phyloP scores from a whole-genome alignment of 768 basidiomycete genomes.

The Dentipellis fragilis region DNA sequence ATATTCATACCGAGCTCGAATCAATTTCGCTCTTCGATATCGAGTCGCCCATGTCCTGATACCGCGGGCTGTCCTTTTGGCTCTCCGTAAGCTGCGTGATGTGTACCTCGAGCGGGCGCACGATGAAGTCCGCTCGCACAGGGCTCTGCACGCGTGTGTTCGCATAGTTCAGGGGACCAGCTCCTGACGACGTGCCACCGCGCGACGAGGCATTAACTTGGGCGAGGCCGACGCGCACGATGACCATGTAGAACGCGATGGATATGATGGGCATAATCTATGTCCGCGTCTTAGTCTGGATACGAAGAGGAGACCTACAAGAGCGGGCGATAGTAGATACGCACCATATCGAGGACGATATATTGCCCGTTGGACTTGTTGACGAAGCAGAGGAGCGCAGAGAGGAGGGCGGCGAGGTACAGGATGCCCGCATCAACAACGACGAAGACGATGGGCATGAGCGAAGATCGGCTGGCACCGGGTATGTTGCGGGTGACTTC shows the following conservation, averaged over 20 bases:
- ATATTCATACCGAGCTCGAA: too few species aligned
- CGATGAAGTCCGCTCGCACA: not conserved
- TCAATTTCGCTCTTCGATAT: too few species aligned
- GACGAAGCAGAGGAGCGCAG: constrained; percentile 17
- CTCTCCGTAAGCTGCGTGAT: not conserved
- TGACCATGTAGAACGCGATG: constrained; percentile 19
- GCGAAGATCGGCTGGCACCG: not conserved
- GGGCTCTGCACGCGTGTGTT: not conserved
- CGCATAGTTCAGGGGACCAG: not conserved
- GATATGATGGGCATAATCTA: constrained; percentile 19
- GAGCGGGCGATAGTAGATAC: not conserved
- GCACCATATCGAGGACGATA: constrained; percentile 18
- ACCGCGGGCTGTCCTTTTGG: not conserved
- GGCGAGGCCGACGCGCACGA: constrained; percentile 16
- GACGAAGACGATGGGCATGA: not conserved
- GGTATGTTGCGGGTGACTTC: not conserved
- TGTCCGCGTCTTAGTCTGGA: too few species aligned
- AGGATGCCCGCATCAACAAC: constrained; percentile 1
- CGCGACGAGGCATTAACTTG: constrained; percentile 1
- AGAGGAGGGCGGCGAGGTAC: constrained; percentile 4
- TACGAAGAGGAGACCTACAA: not conserved
- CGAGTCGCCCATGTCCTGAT: too few species aligned
- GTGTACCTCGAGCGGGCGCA: not conserved
- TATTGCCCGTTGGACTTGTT: constrained; percentile 12
- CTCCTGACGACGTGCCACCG: not conserved